Evolutionary conservation across 1,284 basidiomycete genomes (phyloP).

Genomic region (Peniophora sp.): DNA sequence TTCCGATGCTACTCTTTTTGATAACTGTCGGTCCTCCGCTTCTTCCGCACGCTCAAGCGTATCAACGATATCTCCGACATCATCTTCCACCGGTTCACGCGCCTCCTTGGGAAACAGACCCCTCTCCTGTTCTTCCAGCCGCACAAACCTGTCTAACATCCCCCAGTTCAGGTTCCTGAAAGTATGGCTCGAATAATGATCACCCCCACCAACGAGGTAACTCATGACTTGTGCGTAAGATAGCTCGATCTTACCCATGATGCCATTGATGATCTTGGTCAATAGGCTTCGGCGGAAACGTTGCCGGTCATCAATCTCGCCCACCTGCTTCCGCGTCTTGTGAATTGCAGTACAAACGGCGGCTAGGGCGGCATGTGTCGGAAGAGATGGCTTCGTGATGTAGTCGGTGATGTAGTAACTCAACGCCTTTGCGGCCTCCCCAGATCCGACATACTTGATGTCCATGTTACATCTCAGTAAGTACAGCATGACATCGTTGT

Average conservation of each 20-base stretch:
- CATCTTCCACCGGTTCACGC: neutral
- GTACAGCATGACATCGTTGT: slow-evolving; percentile 8
- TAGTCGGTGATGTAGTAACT: slow-evolving; percentile 23
- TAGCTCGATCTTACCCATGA: slow-evolving; percentile 1
- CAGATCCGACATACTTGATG: slow-evolving; percentile 23
- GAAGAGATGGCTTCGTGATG: slow-evolving; percentile 18
- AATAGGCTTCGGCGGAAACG: neutral
- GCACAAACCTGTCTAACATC: slow-evolving; percentile 1
- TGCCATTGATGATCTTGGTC: slow-evolving; percentile 2
- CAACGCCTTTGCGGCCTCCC: slow-evolving; percentile 20
- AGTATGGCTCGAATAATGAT: slow-evolving; percentile 5
- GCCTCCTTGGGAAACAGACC: neutral
- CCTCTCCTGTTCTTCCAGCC: neutral
- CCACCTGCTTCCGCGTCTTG: slow-evolving; percentile 3
- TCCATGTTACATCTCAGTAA: slow-evolving; percentile 22
- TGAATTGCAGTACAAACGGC: slow-evolving; percentile 16
- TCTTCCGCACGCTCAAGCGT: neutral
- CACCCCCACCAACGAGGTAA: slow-evolving; percentile 6
- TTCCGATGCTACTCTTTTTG: too few species aligned
- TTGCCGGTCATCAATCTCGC: slow-evolving; percentile 6
- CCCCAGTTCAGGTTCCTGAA: slow-evolving; percentile 4
- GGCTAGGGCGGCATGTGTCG: slow-evolving; percentile 12
- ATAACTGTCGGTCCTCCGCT: neutral
- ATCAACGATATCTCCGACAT: neutral
- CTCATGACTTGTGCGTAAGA: slow-evolving; percentile 5